Base-by-base conservation (phyloP, 1,284 basidiomycete species). In the Afroboletus lepidellus region DNA sequence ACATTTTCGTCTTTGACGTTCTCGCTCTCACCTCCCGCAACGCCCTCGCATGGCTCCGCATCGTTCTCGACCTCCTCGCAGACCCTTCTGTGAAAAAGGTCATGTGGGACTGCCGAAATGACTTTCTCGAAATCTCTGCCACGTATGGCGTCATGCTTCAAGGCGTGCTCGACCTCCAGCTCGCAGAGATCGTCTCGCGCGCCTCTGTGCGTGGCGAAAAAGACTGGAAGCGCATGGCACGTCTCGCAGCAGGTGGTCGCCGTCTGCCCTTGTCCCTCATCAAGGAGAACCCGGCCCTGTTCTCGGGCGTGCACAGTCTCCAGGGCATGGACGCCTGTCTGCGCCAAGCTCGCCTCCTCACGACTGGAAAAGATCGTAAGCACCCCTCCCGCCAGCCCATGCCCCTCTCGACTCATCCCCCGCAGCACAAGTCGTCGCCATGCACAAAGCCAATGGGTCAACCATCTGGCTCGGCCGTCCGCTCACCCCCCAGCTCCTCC, bases 41-140 rank as follows among this genome's bases (percentile, higher is more conserved):
- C 8, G 54, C 62, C 13, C 43, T 60, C 37, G 30, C 55, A 1
- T 51, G 58, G 36, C 56, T 73, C 21, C 55, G 57, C 8, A 54
- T 48, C 23, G 51, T 74, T 3, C 53, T 72, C 11, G 32, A 49
- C 16, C 56, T 74, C 16, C 65, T 77, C 42, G 55, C 58, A 32
- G 54, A 67, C 20, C 53, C 59, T 8, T 48, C 52, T 1, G 57
- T 74, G 38, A 61, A 66, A 25, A 77, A 78, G 60, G 54, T 78
- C 50, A 73, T 74, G 49, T 77, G 76, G 75, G 75, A 77, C 54
- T 76, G 75, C 16, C 67, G 74, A 1, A 70, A 73, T 62, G 76
- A 77, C 57, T 74, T 60, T 57, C 57, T 73, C 27, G 76, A 77
- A 57, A 63, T 78, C 2, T 58, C 33, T 4, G 51, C 60, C 12